Evolutionary conservation across 2,329 filamentous ascomycete genomes (phyloP), one percentile per base, ranked within the genome.

Genomic region (Neofusicoccum ribis): DNA sequence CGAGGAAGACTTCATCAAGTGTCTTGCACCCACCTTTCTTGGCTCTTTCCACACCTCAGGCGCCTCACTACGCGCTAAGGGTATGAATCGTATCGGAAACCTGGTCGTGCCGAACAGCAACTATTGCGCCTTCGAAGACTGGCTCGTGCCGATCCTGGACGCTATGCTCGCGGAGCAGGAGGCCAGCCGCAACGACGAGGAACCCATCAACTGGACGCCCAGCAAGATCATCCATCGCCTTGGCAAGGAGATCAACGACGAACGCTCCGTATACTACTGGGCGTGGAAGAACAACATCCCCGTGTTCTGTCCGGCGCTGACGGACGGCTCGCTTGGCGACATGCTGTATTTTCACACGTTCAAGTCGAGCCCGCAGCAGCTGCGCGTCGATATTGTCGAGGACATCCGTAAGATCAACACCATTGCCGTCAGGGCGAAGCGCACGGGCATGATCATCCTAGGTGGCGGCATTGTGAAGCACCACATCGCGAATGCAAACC

Each of bases 321-420:
- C 95, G 0, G 95, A 99, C 74, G 95, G 95, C 17, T 96, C 92
- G 71, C 80, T 99, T 20, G 95, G 95, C 5, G 95, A 99, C 77
- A 99, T 99, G 95, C 84, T 99, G 46, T 98, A 97, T 80, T 98
- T 99, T 78, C 94, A 99, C 81, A 96, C 93, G 0, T 99, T 93
- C 86, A 95, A 94, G 77, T 81, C 91, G 0, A 93, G 91, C 1
- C 94, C 94, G 3, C 81, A 83, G 67, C 91, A 94, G 77, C 84
- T 99, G 47, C 88, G 89, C 65, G 87, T 97, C 67, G 95, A 98
- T 76, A 92, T 98, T 66, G 92, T 97, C 23, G 91, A 96, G 73
- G 95, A 99, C 73, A 95, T 99, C 67, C 88, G 95, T 20, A 88
- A 86, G 67, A 93, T 99, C 78, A 99, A 99, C 80, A 96, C 91